Percentiles rank a stretch among this genome's conserved stretches.
phyloP scores from a whole-genome alignment of 2,329 filamentous ascomycete species.

The Apiospora pterosperma region DNA sequence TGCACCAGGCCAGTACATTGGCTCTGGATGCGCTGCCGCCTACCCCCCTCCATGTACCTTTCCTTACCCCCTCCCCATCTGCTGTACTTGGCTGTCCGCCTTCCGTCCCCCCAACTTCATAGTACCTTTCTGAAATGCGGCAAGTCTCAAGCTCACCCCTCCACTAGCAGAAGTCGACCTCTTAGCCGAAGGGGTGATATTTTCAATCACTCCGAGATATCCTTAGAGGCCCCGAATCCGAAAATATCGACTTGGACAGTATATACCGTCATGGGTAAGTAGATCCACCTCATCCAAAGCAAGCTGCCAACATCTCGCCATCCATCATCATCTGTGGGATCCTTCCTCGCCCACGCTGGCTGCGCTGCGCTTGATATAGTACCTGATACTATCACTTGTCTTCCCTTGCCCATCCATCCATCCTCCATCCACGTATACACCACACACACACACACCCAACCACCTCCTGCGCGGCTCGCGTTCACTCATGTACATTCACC shows the following conservation, averaged over 20 bases:
- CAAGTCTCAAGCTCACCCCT: background rate
- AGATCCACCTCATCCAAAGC: background rate
- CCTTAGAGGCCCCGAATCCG: background rate
- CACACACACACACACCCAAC: background rate
- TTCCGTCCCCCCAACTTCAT: constrained; percentile 3
- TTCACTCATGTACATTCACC: constrained; percentile 7
- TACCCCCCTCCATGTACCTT: background rate
- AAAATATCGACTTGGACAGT: background rate
- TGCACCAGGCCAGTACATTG: background rate
- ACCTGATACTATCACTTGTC: background rate
- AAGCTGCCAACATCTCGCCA: constrained; percentile 1
- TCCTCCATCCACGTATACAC: background rate
- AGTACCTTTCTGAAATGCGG: constrained; percentile 6
- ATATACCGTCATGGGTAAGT: constrained; percentile 6
- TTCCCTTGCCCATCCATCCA: background rate
- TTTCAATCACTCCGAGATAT: background rate
- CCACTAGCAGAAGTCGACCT: background rate
- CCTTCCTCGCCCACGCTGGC: background rate
- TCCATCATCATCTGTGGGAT: background rate
- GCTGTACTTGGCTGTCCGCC: constrained; percentile 6
- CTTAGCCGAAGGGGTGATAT: constrained; percentile 2
- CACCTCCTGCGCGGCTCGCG: constrained; percentile 5
- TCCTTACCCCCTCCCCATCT: background rate
- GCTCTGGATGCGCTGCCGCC: constrained; percentile 4
- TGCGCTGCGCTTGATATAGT: constrained; percentile 1